phyloP scores from a whole-genome alignment of 225 moss, liverwort and hornwort genomes.

The Polytrichum commune region DNA sequence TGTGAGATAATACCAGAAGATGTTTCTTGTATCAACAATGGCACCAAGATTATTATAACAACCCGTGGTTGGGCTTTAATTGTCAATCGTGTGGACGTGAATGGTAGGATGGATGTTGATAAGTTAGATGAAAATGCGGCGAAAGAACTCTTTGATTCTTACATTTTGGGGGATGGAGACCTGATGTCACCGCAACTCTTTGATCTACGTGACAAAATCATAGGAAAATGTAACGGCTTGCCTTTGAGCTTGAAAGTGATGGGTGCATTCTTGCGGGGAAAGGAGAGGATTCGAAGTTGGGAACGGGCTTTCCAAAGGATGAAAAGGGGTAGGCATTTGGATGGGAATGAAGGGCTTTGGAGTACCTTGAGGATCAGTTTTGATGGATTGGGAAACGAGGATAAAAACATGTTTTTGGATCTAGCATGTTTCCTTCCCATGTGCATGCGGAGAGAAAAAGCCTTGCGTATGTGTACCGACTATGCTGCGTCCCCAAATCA shows the following conservation, averaged over 20 bases:
- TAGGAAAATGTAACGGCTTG: not conserved
- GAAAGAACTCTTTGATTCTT: not conserved
- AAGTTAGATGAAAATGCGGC: not conserved
- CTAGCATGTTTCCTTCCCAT: not conserved
- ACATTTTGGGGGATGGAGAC: not conserved
- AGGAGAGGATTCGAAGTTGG: not conserved
- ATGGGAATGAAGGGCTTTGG: not conserved
- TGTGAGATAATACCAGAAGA: not conserved
- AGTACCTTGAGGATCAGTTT: not conserved
- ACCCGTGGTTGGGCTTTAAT: not conserved
- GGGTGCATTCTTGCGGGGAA: not conserved
- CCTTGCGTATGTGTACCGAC: not conserved
- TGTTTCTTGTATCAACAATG: not conserved
- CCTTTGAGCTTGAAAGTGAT: constrained; percentile 9
- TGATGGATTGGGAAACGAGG: not conserved
- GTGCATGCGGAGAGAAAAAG: not conserved
- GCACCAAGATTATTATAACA: not conserved
- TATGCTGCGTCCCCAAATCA: too few species aligned
- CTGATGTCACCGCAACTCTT: not conserved
- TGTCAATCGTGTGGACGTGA: not conserved
- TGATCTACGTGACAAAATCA: not conserved
- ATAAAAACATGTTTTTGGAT: constrained; percentile 3
- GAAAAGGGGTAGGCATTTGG: not conserved
- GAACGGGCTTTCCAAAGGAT: constrained; percentile 1
- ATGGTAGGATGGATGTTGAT: not conserved